Base-by-base conservation (phyloP, 1,139 yeast species). In the Pichia norvegensis region DNA sequence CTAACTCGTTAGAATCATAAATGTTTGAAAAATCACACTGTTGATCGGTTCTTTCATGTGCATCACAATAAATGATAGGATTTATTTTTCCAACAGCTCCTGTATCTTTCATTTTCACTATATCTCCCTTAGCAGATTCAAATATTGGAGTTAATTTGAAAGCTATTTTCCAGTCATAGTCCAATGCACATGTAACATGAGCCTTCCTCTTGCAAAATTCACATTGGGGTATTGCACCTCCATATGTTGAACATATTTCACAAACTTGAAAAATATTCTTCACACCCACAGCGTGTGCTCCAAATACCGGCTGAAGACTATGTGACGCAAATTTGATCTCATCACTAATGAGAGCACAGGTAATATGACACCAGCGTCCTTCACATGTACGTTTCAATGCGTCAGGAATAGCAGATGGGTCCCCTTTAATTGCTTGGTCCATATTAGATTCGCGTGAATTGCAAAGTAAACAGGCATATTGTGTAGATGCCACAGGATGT, bases 301-400 rank as follows among this genome's bases (percentile, higher is more conserved):
- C 68, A 19, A 55, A 42, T 3, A 75, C 63, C 0, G 81, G 81
- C 47, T 78, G 79, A 46, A 77, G 48, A 2, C 60, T 47, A 1
- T 55, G 50, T 0, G 69, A 48, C 0, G 71, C 76, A 57, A 73
- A 76, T 21, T 61, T 62, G 14, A 73, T 60, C 21, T 62, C 66
- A 0, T 69, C 64, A 14, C 64, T 68, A 61, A 81, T 81, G 0
- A 85, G 48, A 0, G 94, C 83, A 64, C 98, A 90, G 5, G 78
- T 54, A 7, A 84, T 68, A 66, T 90, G 97, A 36, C 83, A 81
- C 97, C 97, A 90, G 48, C 72, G 70, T 2, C 86, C 85, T 31
- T 74, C 78, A 16, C 62, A 57, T 0, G 95, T 79, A n/a, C 87
- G 74, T 56, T 85, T 85, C 55, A 88, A 63, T 38, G 79, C 87